A percentile compares a stretch with the other conserved stretches of the same genome.
Evolutionary conservation across 495 filamentous ascomycete species (phyloP).

Genomic region (Penicillium turbatum): DNA sequence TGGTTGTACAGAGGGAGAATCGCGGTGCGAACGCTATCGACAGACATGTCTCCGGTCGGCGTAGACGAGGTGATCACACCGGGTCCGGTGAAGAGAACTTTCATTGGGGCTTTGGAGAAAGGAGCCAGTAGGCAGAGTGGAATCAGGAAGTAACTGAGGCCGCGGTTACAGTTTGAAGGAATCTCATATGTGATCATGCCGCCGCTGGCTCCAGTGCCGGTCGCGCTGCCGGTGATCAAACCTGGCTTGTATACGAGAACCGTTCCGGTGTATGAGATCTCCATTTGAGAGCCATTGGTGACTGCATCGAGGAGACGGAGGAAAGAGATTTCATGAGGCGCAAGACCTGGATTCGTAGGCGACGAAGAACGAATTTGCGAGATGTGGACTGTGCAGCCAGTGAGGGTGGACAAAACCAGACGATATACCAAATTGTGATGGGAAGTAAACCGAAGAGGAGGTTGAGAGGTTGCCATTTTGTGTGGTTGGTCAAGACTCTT

Average conservation of each 20-base stretch:
- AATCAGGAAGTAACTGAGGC: conserved; percentile 88
- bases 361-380: conserved; percentile 88
- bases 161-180: conserved; percentile 66
- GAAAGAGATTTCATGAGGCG: conserved; percentile 90
- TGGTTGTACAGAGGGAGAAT: conserved; percentile 83
- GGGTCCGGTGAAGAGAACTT: conserved; percentile 80
- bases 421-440: conserved; percentile 80
- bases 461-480: conserved; percentile 43
- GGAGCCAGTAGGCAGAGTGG: conserved; percentile 87
- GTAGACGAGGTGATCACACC: conserved; percentile 93
- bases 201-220: conserved; percentile 60
- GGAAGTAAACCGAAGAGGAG: conserved; percentile 66
- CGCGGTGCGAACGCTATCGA: conserved; percentile 90
- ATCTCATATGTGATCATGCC: conserved; percentile 76
- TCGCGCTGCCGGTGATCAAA: conserved; percentile 74
- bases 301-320: conserved; percentile 89
- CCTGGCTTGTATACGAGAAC: conserved; percentile 87
- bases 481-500: conserved; percentile 14
- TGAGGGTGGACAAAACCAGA: conserved; percentile 85
- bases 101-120: conserved; percentile 84
- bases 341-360: conserved; percentile 77
- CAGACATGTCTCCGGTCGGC: conserved; percentile 73
- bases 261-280: conserved; percentile 93
- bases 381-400: conserved; percentile 82
- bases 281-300: conserved; percentile 91